phyloP scores from a whole-genome alignment of 805 yeast genomes.

The Starmerella bombicola region DNA sequence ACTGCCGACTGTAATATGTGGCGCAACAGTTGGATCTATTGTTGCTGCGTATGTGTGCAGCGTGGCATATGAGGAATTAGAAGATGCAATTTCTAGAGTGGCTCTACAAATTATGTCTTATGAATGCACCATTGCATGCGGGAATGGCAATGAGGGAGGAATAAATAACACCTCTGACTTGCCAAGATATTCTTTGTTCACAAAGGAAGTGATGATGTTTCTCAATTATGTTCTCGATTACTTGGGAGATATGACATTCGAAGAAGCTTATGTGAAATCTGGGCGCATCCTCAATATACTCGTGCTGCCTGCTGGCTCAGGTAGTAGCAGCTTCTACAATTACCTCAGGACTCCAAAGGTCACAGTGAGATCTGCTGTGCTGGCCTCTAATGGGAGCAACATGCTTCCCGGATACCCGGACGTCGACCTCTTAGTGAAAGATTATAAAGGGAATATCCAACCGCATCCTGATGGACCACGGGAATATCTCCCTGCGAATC shows the following conservation, averaged over 20 bases:
- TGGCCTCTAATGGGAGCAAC: conserved; percentile 55
- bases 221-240: conserved; percentile 63
- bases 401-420: conserved; percentile 40
- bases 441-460: conserved; percentile 37
- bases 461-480: conserved; percentile 21
- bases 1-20: conserved; percentile 76
- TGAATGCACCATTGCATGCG: too few relatives aligned
- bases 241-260: conserved; percentile 79
- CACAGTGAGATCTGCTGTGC: conserved; percentile 68
- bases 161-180: neutral
- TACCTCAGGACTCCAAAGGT: conserved; percentile 84
- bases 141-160: neutral
- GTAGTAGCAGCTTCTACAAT: conserved; percentile 38
- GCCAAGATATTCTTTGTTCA: conserved; percentile 61
- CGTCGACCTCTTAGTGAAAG: conserved; percentile 47
- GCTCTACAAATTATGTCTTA: conserved; percentile 16
- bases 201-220: conserved; percentile 72
- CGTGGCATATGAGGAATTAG: conserved; percentile 51
- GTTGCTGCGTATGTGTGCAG: conserved; percentile 80
- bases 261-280: conserved; percentile 75
- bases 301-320: conserved; percentile 61
- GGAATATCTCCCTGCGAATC: conserved; percentile 32
- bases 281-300: conserved; percentile 73
- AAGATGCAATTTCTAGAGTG: conserved; percentile 29
- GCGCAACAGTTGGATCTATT: conserved; percentile 88